phyloP scores from a whole-genome alignment of 2,329 filamentous ascomycete species.

The Ascochyta lentis region DNA sequence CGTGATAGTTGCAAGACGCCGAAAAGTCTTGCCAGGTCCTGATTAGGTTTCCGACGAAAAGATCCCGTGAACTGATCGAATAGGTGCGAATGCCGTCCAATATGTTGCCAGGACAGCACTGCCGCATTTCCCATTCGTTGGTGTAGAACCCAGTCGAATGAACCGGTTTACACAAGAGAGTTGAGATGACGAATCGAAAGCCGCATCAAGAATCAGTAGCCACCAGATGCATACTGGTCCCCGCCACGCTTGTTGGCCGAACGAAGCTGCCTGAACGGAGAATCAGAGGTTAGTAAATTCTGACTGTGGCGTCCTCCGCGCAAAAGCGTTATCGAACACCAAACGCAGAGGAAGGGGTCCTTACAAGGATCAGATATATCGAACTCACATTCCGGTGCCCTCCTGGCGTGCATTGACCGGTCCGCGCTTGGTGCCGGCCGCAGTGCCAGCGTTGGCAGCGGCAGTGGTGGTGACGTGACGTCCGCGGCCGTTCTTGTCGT shows the following conservation, averaged over 20 bases:
- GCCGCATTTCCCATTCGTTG: slow-evolving; percentile 54
- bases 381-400: slow-evolving; percentile 97
- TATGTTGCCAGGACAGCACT: slow-evolving; percentile 49
- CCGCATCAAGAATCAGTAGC: slow-evolving; percentile 56
- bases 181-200: slow-evolving; percentile 51
- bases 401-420: slow-evolving; percentile 81
- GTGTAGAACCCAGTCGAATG: slow-evolving; percentile 38
- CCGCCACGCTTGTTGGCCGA: slow-evolving; percentile 59
- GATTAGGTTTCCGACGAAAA: slow-evolving; percentile 44
- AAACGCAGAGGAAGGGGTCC: slow-evolving; percentile 86
- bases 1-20: slow-evolving; percentile 33
- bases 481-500: slow-evolving; percentile 74
- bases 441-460: slow-evolving; percentile 68
- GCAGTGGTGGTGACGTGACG: slow-evolving; percentile 65
- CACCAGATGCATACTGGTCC: slow-evolving; percentile 56
- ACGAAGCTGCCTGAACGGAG: slow-evolving; percentile 57
- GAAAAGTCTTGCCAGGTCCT: slow-evolving; percentile 43
- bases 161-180: slow-evolving; percentile 48
- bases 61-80: slow-evolving; percentile 46
- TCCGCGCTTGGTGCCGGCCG: slow-evolving; percentile 70
- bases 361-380: slow-evolving; percentile 81
- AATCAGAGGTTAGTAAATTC: slow-evolving; percentile 55
- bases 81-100: slow-evolving; percentile 48
- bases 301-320: slow-evolving; percentile 65
- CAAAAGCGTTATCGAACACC: slow-evolving; percentile 77